phyloP scores from a whole-genome alignment of 768 basidiomycete species.

The Naematelia aurantialba region DNA sequence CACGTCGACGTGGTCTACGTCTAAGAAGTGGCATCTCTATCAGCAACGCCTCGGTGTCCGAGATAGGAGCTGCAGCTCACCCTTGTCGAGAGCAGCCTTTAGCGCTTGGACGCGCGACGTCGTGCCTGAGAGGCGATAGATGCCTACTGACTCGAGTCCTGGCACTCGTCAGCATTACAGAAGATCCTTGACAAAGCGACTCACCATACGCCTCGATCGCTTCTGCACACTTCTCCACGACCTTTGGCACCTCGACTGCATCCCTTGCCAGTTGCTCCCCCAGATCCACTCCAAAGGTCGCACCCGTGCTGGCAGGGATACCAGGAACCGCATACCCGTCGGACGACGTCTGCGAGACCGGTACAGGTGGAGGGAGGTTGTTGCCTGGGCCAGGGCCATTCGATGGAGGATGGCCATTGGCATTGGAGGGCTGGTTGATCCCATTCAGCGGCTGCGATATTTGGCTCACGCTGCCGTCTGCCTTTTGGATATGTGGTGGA shows the following conservation, averaged over 20 bases:
- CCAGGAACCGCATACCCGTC: constrained; percentile 32
- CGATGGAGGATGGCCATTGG: constrained; percentile 32
- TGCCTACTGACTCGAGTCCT: constrained; percentile 69
- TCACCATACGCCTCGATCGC: constrained; percentile 85
- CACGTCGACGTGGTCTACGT: constrained; percentile 81
- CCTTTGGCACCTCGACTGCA: constrained; percentile 77
- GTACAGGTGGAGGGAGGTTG: constrained; percentile 6
- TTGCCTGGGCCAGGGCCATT: constrained; percentile 10
- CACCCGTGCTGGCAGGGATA: constrained; percentile 46
- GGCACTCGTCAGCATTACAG: constrained; percentile 6
- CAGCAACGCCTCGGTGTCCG: no score
- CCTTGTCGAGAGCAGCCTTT: constrained; percentile 79
- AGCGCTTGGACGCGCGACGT: constrained; percentile 78
- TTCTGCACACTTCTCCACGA: constrained; percentile 81
- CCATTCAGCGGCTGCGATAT: constrained; percentile 3
- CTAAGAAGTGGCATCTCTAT: constrained; percentile 50
- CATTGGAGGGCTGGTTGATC: constrained; percentile 40
- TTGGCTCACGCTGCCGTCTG: constrained; percentile 6
- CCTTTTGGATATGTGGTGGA: constrained; percentile 44
- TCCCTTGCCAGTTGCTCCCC: constrained; percentile 91
- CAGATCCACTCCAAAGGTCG: constrained; percentile 91
- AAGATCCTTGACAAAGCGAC: no score
- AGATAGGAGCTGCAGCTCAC: no score
- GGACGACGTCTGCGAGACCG: constrained; percentile 11
- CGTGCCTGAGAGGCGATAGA: constrained; percentile 90